These are phyloP conservation scores for Oemleria cerasiformis DNA, from an alignment of 306 rosid genomes.

Conservation along the genomic window DNA sequence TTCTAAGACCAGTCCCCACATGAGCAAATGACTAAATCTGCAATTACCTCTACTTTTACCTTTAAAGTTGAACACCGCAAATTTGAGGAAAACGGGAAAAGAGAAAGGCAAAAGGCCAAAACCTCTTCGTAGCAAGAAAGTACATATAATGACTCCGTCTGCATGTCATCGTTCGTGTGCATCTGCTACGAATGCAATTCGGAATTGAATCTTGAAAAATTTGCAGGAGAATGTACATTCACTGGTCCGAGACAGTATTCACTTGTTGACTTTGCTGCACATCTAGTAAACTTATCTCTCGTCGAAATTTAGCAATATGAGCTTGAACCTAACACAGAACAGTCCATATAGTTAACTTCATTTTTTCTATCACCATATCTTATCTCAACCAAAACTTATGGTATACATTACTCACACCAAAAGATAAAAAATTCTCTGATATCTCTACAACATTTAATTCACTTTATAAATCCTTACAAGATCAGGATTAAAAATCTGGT, in stretches of 20 bases:
- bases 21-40: no score
- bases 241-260: slow-evolving; percentile 45
- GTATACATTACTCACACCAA: background rate
- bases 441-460: slow-evolving; percentile 2
- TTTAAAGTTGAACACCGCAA: background rate
- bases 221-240: slow-evolving; percentile 31
- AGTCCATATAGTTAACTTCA: slow-evolving; percentile 13
- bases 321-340: slow-evolving; percentile 55
- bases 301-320: slow-evolving; percentile 60
- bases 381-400: background rate
- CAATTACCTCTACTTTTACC: no score
- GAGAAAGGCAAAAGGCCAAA: slow-evolving; percentile 7
- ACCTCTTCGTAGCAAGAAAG: slow-evolving; percentile 5
- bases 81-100: slow-evolving; percentile 11
- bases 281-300: slow-evolving; percentile 51
- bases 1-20: no score
- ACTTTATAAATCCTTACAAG: background rate
- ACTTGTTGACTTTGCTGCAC: slow-evolving; percentile 51
- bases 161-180: background rate
- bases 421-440: background rate
- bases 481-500: background rate
- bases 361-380: background rate
- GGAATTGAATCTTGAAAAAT: slow-evolving; percentile 12
- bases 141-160: background rate
- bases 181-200: slow-evolving; percentile 14